Conservation (phyloP, 1,284 basidiomycete genomes). For the Pterula multifida region DNA sequence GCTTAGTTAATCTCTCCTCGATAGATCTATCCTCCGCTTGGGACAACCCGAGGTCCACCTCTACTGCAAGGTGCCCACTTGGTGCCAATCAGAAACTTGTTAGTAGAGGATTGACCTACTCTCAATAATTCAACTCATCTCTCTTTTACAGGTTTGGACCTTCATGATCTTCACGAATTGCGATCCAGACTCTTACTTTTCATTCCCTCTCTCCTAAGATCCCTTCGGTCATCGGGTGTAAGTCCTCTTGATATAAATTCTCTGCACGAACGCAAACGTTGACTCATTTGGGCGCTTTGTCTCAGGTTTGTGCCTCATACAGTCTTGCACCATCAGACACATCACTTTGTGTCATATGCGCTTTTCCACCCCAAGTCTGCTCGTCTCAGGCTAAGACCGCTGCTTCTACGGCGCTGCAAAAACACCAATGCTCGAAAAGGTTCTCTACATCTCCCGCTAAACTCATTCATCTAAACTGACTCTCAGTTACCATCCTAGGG, state of each 20-base stretch:
- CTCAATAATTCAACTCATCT: constrained; percentile 2
- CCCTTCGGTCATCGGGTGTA: constrained; percentile 50
- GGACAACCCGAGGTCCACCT: constrained; percentile 32
- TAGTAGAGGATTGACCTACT: constrained; percentile 13
- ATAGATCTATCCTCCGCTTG: constrained; percentile 27
- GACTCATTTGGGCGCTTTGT: not conserved
- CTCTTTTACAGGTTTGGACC: constrained; percentile 35
- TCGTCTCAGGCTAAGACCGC: constrained; percentile 28
- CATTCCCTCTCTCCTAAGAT: constrained; percentile 49
- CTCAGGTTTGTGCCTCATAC: constrained; percentile 47
- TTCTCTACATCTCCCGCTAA: not conserved
- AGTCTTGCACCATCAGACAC: constrained; percentile 50
- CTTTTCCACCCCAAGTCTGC: constrained; percentile 28
- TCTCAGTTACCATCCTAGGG: constrained; percentile 19
- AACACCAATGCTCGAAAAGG: constrained; percentile 33
- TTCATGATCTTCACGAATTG: constrained; percentile 57
- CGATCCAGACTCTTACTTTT: constrained; percentile 50
- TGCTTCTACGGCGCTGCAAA: constrained; percentile 31
- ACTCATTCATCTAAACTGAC: constrained; percentile 1
- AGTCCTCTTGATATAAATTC: constrained; percentile 13
- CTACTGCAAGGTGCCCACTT: constrained; percentile 54
- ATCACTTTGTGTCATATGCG: constrained; percentile 43
- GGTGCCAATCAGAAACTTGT: constrained; percentile 47
- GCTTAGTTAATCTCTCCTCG: not conserved
- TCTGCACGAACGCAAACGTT: constrained; percentile 2